These are phyloP conservation scores for Auriculariales sp. DNA, from an alignment of 768 basidiomycete genomes.

Conservation along the genomic window DNA sequence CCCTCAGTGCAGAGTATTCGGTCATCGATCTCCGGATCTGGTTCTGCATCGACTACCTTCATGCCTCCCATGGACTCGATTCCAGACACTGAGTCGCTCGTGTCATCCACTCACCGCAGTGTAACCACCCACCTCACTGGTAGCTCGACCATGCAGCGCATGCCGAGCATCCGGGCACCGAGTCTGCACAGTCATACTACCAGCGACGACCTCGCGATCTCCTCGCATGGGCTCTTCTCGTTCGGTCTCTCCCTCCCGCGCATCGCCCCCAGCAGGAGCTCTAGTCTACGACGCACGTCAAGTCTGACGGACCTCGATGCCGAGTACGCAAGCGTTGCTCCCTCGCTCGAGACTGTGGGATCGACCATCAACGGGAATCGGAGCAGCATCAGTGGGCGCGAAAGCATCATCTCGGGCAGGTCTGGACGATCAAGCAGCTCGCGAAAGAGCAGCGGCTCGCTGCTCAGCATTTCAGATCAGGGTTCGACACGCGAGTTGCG, in stretches of 20 bases:
- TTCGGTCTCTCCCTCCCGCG: conserved; percentile 45
- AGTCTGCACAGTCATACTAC: too few relatives aligned
- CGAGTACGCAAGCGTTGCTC: conserved; percentile 29
- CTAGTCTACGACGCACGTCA: conserved; percentile 45
- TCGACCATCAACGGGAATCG: neutral
- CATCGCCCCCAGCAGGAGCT: conserved; percentile 53
- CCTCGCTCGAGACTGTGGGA: neutral
- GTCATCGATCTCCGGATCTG: conserved; percentile 32
- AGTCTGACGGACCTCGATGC: conserved; percentile 66
- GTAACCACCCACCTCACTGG: too few relatives aligned
- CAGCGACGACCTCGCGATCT: conserved; percentile 65
- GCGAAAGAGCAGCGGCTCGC: too few relatives aligned
- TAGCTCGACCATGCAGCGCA: too few relatives aligned
- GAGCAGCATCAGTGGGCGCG: neutral
- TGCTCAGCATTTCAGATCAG: too few relatives aligned
- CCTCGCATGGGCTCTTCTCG: conserved; percentile 51
- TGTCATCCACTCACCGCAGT: conserved; percentile 4
- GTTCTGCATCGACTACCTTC: conserved; percentile 62
- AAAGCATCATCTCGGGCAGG: too few relatives aligned
- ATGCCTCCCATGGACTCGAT: conserved; percentile 61
- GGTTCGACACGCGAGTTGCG: too few relatives aligned
- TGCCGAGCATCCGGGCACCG: too few relatives aligned
- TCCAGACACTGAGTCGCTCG: conserved; percentile 35
- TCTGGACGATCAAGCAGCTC: too few relatives aligned
- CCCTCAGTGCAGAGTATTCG: conserved; percentile 58